Evolutionary conservation across 2,329 filamentous ascomycete species (phyloP), one percentile per base, ranked within the genome.

Genomic region (Xylaria digitata): DNA sequence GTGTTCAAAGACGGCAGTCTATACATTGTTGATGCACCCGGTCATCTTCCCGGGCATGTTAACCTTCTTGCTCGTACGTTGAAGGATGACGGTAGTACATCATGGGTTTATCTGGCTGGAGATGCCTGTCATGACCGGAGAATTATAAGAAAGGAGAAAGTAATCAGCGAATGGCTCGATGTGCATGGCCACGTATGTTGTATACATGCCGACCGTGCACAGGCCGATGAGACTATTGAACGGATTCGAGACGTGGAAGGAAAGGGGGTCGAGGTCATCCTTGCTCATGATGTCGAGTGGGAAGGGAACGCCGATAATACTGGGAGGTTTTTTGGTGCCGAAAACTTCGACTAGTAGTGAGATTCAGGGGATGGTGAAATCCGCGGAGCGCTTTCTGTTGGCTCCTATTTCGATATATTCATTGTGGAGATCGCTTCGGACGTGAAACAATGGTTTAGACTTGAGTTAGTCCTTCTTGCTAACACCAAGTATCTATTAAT

Each of bases 101-200:
- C 74, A 0, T 84, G 82, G 81, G 74, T 84, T 1, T 82, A 82
- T 72, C 79, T 86, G 0, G 82, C 81, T 3, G 84, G 83, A 3
- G 84, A 86, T 67, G 79, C 82, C 6, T 85, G 81, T 67, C 84
- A 86, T 70, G 83, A 86, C 72, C 74, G 77, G 3, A 73, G 84
- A 19, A 79, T 86, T 7, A 68, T 86, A 71, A 81, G 76, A 0
- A 80, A 80, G 0, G 83, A 86, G 73, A 83, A 80, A 67, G 80
- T 78, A 0, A 83, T 86, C 63, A 84, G 82, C 4, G 76, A 80
- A 62, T 86, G 83, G 78, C 74, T 81, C 57, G 81, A 84, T 71
- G 78, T 74, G 7, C 75, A 77, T 26, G 83, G 83, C 2, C 75
- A 78, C 3, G 63, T 74, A 58, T 77, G 82, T 63, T 85, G 83